phyloP scores from a whole-genome alignment of 208 protist genomes.

The Acanthamoeba divionensis region DNA sequence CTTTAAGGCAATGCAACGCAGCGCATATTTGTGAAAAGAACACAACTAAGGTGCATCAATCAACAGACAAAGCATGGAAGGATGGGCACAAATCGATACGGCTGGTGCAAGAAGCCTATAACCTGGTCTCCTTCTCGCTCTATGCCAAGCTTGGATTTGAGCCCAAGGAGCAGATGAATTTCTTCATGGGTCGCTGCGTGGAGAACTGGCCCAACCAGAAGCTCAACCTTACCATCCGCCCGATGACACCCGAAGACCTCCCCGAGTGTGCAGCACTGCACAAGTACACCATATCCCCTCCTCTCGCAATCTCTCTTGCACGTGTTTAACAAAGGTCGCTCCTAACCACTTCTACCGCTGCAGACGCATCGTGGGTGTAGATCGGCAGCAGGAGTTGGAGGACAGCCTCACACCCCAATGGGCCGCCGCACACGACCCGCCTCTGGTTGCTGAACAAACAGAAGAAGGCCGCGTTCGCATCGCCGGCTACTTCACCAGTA shows the following conservation, averaged over 20 bases:
- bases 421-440: background rate
- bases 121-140: conserved; percentile 16
- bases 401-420: background rate
- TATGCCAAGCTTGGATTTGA: conserved; percentile 29
- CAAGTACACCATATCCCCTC: background rate
- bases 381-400: background rate
- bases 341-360: background rate
- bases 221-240: background rate
- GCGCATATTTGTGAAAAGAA: background rate
- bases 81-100: background rate
- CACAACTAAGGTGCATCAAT: background rate
- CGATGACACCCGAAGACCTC: background rate
- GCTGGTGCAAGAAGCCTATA: background rate
- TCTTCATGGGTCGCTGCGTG: conserved; percentile 2
- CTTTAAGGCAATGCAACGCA: background rate
- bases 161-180: background rate
- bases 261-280: background rate
- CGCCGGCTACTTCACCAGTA: background rate
- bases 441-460: background rate
- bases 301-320: background rate
- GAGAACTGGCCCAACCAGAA: background rate
- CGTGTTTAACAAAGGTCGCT: background rate
- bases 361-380: background rate
- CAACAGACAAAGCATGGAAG: background rate
- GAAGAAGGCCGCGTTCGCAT: background rate